Percentiles rank a stretch among this genome's conserved stretches.
Conservation (phyloP, 2,329 filamentous ascomycete species). For the Leptographium wingfieldii region DNA sequence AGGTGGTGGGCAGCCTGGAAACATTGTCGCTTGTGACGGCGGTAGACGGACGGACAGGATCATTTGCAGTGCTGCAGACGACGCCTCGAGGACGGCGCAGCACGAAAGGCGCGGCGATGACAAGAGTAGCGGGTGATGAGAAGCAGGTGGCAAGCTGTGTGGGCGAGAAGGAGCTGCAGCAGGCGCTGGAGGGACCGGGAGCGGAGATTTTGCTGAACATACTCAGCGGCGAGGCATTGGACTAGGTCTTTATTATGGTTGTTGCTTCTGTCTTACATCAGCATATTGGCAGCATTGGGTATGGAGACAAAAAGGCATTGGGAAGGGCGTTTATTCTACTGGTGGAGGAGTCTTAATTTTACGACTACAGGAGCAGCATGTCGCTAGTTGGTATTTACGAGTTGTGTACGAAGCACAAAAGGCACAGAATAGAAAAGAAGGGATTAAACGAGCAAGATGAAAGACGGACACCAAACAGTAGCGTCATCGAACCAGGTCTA, state of each 20-base stretch:
- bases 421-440: neutral
- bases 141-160: constrained; percentile 67
- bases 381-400: neutral
- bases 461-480: neutral
- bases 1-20: constrained; percentile 82
- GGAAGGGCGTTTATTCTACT: neutral
- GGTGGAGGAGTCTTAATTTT: neutral
- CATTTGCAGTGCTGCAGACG: constrained; percentile 50
- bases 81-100: constrained; percentile 56
- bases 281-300: neutral
- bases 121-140: constrained; percentile 53
- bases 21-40: constrained; percentile 67
- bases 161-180: constrained; percentile 65
- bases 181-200: constrained; percentile 51
- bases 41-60: constrained; percentile 58
- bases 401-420: neutral
- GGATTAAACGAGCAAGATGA: too few species aligned
- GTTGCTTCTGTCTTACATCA: too few species aligned
- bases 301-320: neutral
- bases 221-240: constrained; percentile 46
- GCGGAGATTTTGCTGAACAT: constrained; percentile 50
- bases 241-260: constrained; percentile 13
- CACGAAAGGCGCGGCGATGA: constrained; percentile 22
- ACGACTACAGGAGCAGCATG: too few species aligned
- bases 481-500: neutral